These are phyloP conservation scores for Dictyostelium purpureum DNA, from an alignment of 78 protist species.

Conservation along the genomic window DNA sequence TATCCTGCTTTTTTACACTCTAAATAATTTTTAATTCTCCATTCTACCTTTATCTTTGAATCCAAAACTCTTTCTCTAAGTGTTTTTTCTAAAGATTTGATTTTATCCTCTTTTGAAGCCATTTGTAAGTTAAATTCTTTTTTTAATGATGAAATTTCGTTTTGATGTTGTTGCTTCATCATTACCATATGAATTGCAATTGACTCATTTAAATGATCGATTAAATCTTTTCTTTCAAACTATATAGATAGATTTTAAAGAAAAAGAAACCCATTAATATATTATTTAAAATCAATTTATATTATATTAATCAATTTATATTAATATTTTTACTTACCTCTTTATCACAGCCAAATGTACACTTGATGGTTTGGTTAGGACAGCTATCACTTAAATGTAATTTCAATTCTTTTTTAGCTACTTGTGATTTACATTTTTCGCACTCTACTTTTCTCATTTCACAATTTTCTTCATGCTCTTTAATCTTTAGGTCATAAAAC, in stretches of 20 bases:
- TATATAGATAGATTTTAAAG: not conserved
- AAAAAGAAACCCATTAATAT: not conserved
- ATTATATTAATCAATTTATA: not conserved
- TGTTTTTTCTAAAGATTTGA: slow-evolving; percentile 37
- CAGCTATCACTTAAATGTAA: slow-evolving; percentile 3
- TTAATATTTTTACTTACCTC: not conserved
- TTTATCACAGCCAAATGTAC: slow-evolving; percentile 50
- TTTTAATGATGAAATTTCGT: not conserved
- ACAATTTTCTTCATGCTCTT: slow-evolving; percentile 9
- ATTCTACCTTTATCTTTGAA: slow-evolving; percentile 27
- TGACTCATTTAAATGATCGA: slow-evolving; percentile 43
- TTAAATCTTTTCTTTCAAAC: slow-evolving; percentile 49
- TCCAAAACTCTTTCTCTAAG: slow-evolving; percentile 16
- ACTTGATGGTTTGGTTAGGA: slow-evolving; percentile 35
- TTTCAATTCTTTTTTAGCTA: slow-evolving; percentile 28
- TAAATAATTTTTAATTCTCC: slow-evolving; percentile 49
- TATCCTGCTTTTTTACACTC: slow-evolving; percentile 31
- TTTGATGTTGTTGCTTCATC: slow-evolving; percentile 34
- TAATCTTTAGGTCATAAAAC: not conserved
- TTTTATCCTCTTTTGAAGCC: slow-evolving; percentile 38
- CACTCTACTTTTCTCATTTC: slow-evolving; percentile 20
- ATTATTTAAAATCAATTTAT: not conserved
- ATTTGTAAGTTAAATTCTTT: slow-evolving; percentile 14
- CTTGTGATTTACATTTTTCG: not conserved
- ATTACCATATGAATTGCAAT: slow-evolving; percentile 15